Conservation (phyloP, 306 rosid species). For the Prunus mume region DNA sequence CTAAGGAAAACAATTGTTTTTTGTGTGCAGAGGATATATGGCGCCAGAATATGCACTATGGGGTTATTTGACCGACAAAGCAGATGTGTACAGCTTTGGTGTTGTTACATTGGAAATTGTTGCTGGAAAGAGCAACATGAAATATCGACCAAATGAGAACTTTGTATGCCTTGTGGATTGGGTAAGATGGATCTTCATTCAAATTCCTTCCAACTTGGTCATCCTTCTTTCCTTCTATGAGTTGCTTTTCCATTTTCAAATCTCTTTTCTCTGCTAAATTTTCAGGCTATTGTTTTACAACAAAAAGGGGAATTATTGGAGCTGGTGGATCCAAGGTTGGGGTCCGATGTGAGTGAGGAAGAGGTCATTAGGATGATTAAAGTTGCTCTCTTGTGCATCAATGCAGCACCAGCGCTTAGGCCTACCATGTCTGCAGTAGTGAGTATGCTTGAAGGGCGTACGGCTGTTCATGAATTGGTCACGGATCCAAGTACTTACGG, state of each 20-base stretch:
- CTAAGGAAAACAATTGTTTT: background rate
- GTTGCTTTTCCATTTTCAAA: background rate
- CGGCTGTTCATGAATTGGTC: background rate
- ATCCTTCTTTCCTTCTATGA: too few relatives aligned
- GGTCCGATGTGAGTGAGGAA: background rate
- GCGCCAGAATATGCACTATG: constrained; percentile 26
- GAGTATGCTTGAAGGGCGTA: constrained; percentile 16
- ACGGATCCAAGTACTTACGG: background rate
- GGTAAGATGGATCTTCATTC: background rate
- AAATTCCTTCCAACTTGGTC: background rate
- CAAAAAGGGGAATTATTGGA: background rate
- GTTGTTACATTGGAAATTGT: constrained; percentile 19
- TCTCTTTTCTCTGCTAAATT: background rate
- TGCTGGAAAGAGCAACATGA: constrained; percentile 20
- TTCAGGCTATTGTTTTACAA: constrained; percentile 23
- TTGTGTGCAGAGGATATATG: constrained; percentile 24
- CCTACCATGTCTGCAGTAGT: constrained; percentile 18
- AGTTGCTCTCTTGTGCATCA: constrained; percentile 19
- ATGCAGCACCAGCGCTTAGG: constrained; percentile 10
- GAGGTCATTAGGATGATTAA: constrained; percentile 2
- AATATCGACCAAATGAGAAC: constrained; percentile 7
- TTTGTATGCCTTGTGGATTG: constrained; percentile 26
- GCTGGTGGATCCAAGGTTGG: constrained; percentile 10
- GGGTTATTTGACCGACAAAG: constrained; percentile 19
- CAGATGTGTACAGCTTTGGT: constrained; percentile 25